Evolutionary conservation across 1,284 basidiomycete genomes (phyloP).

Genomic region (Ustilago curta): DNA sequence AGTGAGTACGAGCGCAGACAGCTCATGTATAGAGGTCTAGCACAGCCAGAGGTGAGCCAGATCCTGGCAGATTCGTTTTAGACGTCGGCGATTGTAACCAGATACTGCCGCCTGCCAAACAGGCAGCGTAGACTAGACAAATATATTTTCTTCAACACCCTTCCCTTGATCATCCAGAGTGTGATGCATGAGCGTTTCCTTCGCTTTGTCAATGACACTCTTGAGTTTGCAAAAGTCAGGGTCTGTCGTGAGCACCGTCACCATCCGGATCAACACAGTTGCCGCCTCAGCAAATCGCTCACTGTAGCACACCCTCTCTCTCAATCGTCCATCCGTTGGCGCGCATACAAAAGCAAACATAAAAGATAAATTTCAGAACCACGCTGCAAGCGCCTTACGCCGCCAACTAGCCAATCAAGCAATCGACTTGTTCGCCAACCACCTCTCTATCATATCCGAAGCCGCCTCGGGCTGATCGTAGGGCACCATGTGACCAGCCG

Average conservation of each 20-base stretch:
- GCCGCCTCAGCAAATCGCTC: neutral
- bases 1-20: slow-evolving; percentile 15
- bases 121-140: too few species aligned
- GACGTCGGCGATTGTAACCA: too few species aligned
- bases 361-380: neutral
- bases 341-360: neutral
- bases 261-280: too few species aligned
- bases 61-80: slow-evolving; percentile 29
- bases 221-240: too few species aligned
- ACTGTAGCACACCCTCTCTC: neutral
- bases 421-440: slow-evolving; percentile 72
- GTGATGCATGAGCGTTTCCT: too few species aligned
- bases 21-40: slow-evolving; percentile 21
- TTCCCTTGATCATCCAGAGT: neutral
- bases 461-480: slow-evolving; percentile 84
- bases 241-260: too few species aligned
- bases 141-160: neutral
- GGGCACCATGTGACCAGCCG: slow-evolving; percentile 72
- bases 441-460: slow-evolving; percentile 74
- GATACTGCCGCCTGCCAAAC: too few species aligned
- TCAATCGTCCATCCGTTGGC: neutral
- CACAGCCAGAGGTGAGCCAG: slow-evolving; percentile 31
- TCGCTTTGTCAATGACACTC: too few species aligned
- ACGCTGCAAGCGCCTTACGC: too few species aligned
- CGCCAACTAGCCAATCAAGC: slow-evolving; percentile 14